Conservation (phyloP, 139 green algal species). For the Asterochloris sp. region DNA sequence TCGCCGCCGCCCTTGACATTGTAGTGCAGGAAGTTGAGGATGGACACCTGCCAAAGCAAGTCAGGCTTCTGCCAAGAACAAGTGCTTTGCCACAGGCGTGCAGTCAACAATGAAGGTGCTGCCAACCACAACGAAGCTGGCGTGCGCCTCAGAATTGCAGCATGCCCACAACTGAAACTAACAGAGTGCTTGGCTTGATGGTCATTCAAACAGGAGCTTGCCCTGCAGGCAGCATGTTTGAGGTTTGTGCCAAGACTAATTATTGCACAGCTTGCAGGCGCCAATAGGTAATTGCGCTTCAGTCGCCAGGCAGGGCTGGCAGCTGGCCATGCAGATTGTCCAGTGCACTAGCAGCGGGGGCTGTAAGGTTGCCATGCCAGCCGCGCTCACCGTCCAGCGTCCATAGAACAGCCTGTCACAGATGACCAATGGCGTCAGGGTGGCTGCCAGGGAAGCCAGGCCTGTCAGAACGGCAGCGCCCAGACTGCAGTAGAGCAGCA, state of each 20-base stretch:
- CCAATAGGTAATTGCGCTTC: too few species aligned
- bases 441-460: slow-evolving; percentile 16
- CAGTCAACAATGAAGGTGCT: too few species aligned
- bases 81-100: too few species aligned
- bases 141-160: too few species aligned
- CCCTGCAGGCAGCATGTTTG: too few species aligned
- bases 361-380: not conserved
- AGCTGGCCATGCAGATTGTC: too few species aligned
- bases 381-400: slow-evolving; percentile 41
- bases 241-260: too few species aligned
- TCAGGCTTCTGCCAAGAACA: not conserved
- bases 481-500: slow-evolving; percentile 30
- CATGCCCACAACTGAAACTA: not conserved
- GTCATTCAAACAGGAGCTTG: too few species aligned
- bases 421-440: slow-evolving; percentile 26
- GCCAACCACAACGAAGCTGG: too few species aligned
- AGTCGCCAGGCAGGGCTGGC: too few species aligned
- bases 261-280: too few species aligned
- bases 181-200: not conserved
- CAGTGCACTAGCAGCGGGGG: not conserved
- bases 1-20: slow-evolving; percentile 68
- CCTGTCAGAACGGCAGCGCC: slow-evolving; percentile 9
- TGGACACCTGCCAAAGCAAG: slow-evolving; percentile 42
- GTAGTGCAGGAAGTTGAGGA: slow-evolving; percentile 76
- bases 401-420: slow-evolving; percentile 49